Conservation (phyloP, 176 grass and related monocot genomes). For the Themeda triandra region DNA sequence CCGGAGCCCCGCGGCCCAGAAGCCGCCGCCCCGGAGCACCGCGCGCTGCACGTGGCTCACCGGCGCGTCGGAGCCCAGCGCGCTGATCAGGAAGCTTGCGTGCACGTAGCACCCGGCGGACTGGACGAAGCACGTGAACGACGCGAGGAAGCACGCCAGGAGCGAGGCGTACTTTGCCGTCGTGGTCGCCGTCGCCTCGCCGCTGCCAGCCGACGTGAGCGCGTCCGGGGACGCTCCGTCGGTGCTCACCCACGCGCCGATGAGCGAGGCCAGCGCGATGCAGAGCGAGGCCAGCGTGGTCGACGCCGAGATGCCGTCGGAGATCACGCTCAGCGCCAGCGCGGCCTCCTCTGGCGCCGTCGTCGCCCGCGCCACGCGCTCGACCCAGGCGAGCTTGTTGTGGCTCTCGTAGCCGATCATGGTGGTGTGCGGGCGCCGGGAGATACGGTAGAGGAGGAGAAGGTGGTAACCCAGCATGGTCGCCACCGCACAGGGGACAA, state of each 20-base stretch:
- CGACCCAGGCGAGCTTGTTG: conserved; percentile 70
- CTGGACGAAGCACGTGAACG: conserved; percentile 91
- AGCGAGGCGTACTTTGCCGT: conserved; percentile 60
- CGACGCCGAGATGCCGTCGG: conserved; percentile 69
- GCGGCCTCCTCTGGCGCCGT: conserved; percentile 42
- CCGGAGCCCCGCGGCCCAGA: conserved; percentile 65
- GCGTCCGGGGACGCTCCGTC: conserved; percentile 30
- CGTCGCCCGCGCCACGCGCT: conserved; percentile 43
- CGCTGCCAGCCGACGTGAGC: conserved; percentile 9
- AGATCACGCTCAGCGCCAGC: conserved; percentile 59
- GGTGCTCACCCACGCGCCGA: conserved; percentile 73
- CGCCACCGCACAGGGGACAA: conserved; percentile 55
- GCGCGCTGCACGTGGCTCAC: conserved; percentile 55
- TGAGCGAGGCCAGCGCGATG: conserved; percentile 73
- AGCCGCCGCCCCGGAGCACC: conserved; percentile 59
- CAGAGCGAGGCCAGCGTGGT: conserved; percentile 80
- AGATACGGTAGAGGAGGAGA: conserved; percentile 60
- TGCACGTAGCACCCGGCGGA: conserved; percentile 73
- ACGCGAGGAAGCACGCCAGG: conserved; percentile 68
- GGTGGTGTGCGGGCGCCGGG: conserved; percentile 53
- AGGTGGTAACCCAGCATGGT: conserved; percentile 76
- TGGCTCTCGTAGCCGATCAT: conserved; percentile 77
- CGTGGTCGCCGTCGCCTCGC: conserved; percentile 32
- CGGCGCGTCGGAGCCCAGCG: conserved; percentile 60
- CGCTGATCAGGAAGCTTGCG: conserved; percentile 79